phyloP scores from a whole-genome alignment of 208 protist genomes.

The Leishmania amazonensis region DNA sequence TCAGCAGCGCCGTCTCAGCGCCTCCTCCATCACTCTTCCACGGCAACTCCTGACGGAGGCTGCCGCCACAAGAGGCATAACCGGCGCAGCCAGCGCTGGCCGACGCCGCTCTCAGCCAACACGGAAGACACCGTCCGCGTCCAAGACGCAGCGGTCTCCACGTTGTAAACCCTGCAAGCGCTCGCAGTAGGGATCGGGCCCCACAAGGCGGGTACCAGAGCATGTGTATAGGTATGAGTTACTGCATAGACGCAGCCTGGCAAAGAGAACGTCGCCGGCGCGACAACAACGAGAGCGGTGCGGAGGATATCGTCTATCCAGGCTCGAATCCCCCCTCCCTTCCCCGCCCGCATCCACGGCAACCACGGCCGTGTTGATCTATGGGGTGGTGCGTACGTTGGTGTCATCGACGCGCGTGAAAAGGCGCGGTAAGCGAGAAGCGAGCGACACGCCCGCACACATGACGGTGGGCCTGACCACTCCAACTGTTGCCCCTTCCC shows the following conservation, averaged over 20 bases:
- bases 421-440: not conserved
- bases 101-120: conserved; percentile 7
- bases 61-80: not conserved
- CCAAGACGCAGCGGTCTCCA: conserved; percentile 12
- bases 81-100: not conserved
- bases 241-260: not conserved
- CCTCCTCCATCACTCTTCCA: conserved; percentile 37
- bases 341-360: not conserved
- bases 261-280: not conserved
- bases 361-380: not conserved
- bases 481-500: not conserved
- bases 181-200: not conserved
- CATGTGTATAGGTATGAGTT: not conserved
- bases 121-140: conserved; percentile 14
- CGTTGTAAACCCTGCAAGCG: conserved; percentile 3
- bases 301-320: not conserved
- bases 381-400: not conserved
- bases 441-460: not conserved
- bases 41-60: conserved; percentile 1
- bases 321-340: not conserved
- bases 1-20: conserved; percentile 42
- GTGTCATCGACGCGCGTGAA: not conserved
- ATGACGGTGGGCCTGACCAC: not conserved
- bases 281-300: not conserved
- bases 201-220: not conserved